phyloP scores from a whole-genome alignment of 2,329 filamentous ascomycete species.

The Aspergillus melleus region DNA sequence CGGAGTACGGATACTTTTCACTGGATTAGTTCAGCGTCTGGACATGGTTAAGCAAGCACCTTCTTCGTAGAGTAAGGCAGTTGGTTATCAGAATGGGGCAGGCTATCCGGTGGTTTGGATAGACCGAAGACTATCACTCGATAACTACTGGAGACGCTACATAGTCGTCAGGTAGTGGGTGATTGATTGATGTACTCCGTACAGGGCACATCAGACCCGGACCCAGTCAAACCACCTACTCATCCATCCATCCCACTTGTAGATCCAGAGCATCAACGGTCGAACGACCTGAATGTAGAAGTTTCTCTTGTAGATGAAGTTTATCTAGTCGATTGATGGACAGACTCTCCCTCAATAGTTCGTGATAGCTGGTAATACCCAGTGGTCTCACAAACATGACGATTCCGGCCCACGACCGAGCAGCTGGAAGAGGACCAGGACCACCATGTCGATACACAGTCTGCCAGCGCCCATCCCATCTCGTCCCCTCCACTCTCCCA shows the following conservation, averaged over 20 bases:
- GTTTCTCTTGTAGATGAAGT: not conserved
- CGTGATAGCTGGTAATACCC: not conserved
- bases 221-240: not conserved
- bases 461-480: too few species aligned
- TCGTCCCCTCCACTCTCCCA: too few species aligned
- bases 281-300: not conserved
- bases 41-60: too few species aligned
- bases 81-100: too few species aligned
- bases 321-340: not conserved
- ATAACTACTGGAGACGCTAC: too few species aligned
- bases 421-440: too few species aligned
- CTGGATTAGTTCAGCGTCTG: too few species aligned
- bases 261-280: not conserved
- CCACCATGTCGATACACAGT: too few species aligned
- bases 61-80: too few species aligned
- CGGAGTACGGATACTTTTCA: too few species aligned
- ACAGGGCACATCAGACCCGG: not conserved
- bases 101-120: too few species aligned
- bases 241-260: not conserved
- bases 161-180: too few species aligned
- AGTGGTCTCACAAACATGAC: not conserved
- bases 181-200: not conserved
- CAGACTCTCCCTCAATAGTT: not conserved
- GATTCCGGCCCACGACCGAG: not conserved
- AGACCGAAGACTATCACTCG: not conserved